Conservation (phyloP, 192 early-diverging fungal species). For the Podila horticola region DNA sequence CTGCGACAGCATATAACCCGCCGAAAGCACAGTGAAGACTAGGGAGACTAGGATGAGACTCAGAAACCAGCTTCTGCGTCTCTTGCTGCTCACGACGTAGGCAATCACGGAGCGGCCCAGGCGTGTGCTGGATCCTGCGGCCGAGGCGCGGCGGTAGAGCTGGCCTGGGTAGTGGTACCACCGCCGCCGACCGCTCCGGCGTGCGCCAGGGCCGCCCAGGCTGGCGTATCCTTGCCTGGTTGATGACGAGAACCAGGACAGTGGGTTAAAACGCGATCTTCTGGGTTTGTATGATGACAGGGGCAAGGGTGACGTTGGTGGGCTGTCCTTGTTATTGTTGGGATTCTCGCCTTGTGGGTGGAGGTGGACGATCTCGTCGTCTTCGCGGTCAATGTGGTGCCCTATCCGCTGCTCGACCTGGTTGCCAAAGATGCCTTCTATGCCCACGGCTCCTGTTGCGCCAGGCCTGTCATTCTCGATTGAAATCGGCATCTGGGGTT, state of each 20-base stretch:
- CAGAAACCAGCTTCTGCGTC: slow-evolving; percentile 44
- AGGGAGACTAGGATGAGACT: slow-evolving; percentile 35
- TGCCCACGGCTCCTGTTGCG: slow-evolving; percentile 16
- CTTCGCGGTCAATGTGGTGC: slow-evolving; percentile 13
- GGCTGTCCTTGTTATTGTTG: background rate
- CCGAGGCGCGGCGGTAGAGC: too few relatives aligned
- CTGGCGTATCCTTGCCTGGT: background rate
- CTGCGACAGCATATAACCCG: slow-evolving; percentile 29
- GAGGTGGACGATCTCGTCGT: slow-evolving; percentile 5
- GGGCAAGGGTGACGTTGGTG: background rate
- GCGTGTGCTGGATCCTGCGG: too few relatives aligned
- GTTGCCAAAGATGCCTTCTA: slow-evolving; percentile 42
- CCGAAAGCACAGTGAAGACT: slow-evolving; percentile 23
- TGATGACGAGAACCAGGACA: background rate
- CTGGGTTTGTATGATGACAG: background rate
- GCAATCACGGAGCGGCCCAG: background rate
- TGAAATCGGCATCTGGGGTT: slow-evolving; percentile 23
- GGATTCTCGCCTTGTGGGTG: background rate
- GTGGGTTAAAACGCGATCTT: background rate
- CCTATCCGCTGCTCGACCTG: slow-evolving; percentile 39
- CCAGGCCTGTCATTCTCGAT: slow-evolving; percentile 9
- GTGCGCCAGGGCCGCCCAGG: background rate
- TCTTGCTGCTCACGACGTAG: slow-evolving; percentile 9
- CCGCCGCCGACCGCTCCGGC: too few relatives aligned
- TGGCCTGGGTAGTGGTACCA: too few relatives aligned